These are phyloP conservation scores for Fusarium pseudocircinatum DNA, from an alignment of 2,329 filamentous ascomycete genomes.

Conservation along the genomic window DNA sequence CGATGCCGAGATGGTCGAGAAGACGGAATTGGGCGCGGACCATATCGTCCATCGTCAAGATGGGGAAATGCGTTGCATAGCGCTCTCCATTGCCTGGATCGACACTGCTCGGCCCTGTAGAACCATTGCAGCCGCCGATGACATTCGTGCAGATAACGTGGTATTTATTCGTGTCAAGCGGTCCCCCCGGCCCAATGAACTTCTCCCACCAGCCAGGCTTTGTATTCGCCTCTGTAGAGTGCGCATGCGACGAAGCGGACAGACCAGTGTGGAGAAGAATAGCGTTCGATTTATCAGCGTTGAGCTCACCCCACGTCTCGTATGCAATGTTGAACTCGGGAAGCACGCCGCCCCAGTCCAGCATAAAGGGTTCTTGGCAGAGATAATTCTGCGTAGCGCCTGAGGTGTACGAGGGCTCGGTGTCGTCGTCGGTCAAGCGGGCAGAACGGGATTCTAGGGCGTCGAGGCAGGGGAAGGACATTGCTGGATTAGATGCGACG, in stretches of 20 bases:
- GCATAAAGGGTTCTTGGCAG: constrained; percentile 76
- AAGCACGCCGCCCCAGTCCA: constrained; percentile 96
- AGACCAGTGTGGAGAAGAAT: constrained; percentile 94
- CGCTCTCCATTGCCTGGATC: constrained; percentile 88
- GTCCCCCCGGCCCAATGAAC: constrained; percentile 89
- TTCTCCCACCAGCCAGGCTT: constrained; percentile 98
- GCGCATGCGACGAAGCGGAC: constrained; percentile 96
- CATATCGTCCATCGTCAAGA: constrained; percentile 97
- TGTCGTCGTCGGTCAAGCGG: constrained; percentile 74
- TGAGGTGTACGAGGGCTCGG: constrained; percentile 93
- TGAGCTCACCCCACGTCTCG: constrained; percentile 89
- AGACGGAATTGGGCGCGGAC: constrained; percentile 93
- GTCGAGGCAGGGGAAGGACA: constrained; percentile 91
- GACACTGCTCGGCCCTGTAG: constrained; percentile 87
- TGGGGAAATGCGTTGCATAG: constrained; percentile 95
- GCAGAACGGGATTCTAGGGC: constrained; percentile 82
- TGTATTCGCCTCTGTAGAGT: constrained; percentile 86
- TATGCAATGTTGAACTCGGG: constrained; percentile 91
- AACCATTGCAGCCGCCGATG: constrained; percentile 94
- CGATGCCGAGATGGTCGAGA: constrained; percentile 79
- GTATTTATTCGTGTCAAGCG: constrained; percentile 90
- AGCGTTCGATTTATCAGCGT: constrained; percentile 83
- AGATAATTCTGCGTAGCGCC: constrained; percentile 84
- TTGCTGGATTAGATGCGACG: constrained; percentile 78
- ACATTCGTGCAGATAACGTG: constrained; percentile 97